phyloP scores from a whole-genome alignment of 768 basidiomycete genomes.

The Kwoniella botswanensis region DNA sequence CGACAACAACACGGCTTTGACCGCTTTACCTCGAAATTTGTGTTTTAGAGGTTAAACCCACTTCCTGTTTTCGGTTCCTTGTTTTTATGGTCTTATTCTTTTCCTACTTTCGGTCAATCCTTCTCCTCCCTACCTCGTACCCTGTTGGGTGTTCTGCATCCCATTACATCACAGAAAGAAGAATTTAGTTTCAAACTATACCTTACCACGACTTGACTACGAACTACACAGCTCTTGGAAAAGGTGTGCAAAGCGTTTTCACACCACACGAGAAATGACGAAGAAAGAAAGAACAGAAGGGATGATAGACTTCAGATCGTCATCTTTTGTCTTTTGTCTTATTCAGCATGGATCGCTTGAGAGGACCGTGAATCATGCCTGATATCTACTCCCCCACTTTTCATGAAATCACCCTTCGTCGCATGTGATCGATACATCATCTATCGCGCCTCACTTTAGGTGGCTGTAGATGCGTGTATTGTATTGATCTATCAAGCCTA shows the following conservation, averaged over 20 bases:
- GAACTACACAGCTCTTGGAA: background rate
- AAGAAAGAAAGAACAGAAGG: background rate
- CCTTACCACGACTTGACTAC: background rate
- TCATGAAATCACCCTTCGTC: background rate
- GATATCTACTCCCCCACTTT: background rate
- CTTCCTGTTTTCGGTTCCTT: background rate
- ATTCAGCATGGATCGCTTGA: background rate
- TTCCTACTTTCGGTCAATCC: constrained; percentile 6
- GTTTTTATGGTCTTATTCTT: background rate
- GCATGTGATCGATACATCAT: background rate
- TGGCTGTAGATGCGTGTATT: background rate
- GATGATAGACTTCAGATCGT: background rate
- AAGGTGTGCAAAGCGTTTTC: background rate
- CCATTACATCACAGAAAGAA: background rate
- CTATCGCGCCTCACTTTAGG: background rate
- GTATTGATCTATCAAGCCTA: background rate
- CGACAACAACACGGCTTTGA: background rate
- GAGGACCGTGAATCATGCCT: background rate
- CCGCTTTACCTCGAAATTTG: background rate
- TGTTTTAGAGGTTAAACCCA: constrained; percentile 11
- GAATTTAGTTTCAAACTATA: background rate
- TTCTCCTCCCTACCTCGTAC: background rate
- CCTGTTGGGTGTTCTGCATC: background rate
- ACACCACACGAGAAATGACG: background rate
- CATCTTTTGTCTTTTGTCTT: background rate